Base-by-base conservation (phyloP, 805 yeast species). In the Myxozyma lipomycoides region DNA sequence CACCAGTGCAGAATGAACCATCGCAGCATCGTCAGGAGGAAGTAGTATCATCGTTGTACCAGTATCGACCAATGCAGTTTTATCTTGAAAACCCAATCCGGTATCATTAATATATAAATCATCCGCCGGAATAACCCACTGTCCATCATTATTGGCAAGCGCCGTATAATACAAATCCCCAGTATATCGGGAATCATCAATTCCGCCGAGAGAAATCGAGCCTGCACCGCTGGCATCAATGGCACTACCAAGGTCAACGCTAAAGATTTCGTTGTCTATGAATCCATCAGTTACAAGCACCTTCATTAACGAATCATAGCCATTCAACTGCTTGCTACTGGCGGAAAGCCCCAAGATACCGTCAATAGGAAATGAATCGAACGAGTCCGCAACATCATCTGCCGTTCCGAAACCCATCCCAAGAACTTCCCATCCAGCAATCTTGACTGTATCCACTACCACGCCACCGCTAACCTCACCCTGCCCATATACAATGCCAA, bases 11-110 rank as follows among this genome's bases (percentile, higher is more conserved):
- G 81, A 66, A 61, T 82, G 86, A 15, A 82, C 48, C 21, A 55
- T 68, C 37, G 71, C 51, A 1, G 86, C 86, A 61, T 82, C 86
- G 22, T 64, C 68, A 10, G 74, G 64, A 4, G 84, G 79, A 39
- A 81, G 65, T 2, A 78, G 78, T 23, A 82, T 65, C 2, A 83
- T 76, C 0, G 86, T 82, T 2, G 87, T 81, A 21, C 87, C 88
- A 4, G 84, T 78, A 63, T 82, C 88, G 19, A 82, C 68, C 25
- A 82, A 71, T 4, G 79, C 82, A 2, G 28, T 17, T 23, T 40
- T 51, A 24, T 49, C 53, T 6, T 21, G 53, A 40, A 34, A 62
- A 36, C 26, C 54, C 37, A 35, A 44, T 4, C 28, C 61, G 52
- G 56, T 59, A 10, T 66, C 67, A 49, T 71, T 68, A 9, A 78